Percentiles rank a stretch among this genome's conserved stretches.
These are phyloP conservation scores for Niebla homalea DNA, from an alignment of 495 filamentous ascomycete genomes.

Conservation along the genomic window DNA sequence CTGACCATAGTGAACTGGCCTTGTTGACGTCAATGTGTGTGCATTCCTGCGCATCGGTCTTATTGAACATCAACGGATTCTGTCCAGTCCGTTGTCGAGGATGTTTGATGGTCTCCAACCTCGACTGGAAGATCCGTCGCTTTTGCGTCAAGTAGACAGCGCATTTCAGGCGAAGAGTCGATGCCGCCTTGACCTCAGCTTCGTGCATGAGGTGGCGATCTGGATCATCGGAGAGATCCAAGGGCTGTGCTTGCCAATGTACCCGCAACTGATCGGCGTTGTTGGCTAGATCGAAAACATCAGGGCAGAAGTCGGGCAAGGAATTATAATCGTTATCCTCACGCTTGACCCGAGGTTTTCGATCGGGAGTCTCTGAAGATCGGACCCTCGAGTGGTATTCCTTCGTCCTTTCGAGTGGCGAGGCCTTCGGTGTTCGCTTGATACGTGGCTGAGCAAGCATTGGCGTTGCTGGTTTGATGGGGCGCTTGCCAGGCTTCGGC, in stretches of 20 bases:
- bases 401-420: conserved; percentile 21
- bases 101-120: conserved; percentile 51
- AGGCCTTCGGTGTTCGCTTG: conserved; percentile 34
- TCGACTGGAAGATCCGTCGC: conserved; percentile 76
- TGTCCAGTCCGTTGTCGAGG: too few species aligned
- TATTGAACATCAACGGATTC: conserved; percentile 54
- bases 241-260: conserved; percentile 67
- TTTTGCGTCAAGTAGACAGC: conserved; percentile 92
- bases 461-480: conserved; percentile 11
- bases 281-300: conserved; percentile 49
- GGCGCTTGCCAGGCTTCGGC: conserved; percentile 22
- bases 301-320: conserved; percentile 63
- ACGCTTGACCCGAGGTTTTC: conserved; percentile 44
- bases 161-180: conserved; percentile 70
- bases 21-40: conserved; percentile 99
- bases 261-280: conserved; percentile 60
- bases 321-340: conserved; percentile 82
- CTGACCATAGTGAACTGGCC: conserved; percentile 87
- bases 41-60: conserved; percentile 94
- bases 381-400: conserved; percentile 30
- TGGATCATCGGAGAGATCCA: conserved; percentile 70
- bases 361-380: conserved; percentile 26
- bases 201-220: conserved; percentile 63
- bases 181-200: conserved; percentile 66
- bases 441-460: conserved; percentile 23